Evolutionary conservation across 2,329 filamentous ascomycete species (phyloP).

Genomic region (Aspergillus melleus): DNA sequence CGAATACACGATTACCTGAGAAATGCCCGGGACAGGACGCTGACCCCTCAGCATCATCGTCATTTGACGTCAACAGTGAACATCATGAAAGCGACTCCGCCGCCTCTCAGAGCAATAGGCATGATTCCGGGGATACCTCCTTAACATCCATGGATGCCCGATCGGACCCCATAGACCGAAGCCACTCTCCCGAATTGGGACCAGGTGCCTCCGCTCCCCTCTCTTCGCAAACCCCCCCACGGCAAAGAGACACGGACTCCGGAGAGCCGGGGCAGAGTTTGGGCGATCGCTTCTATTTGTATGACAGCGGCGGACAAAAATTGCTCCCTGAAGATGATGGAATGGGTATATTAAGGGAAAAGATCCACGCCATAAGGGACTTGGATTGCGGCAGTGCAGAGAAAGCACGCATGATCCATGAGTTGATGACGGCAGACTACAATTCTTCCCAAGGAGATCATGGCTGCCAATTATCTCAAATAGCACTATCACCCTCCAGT

Average conservation of each 20-base stretch:
- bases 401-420: constrained; percentile 72
- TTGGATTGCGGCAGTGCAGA: constrained; percentile 59
- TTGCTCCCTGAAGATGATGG: constrained; percentile 74
- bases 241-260: not conserved
- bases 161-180: not conserved
- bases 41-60: constrained; percentile 17
- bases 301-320: constrained; percentile 19
- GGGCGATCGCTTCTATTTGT: constrained; percentile 10
- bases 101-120: not conserved
- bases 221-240: constrained; percentile 2
- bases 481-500: constrained; percentile 26
- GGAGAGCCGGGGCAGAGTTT: constrained; percentile 1
- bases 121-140: not conserved
- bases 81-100: constrained; percentile 2
- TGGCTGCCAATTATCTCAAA: constrained; percentile 18
- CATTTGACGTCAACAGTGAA: constrained; percentile 14
- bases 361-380: constrained; percentile 68
- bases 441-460: constrained; percentile 43
- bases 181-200: not conserved
- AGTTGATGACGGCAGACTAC: constrained; percentile 69
- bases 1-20: constrained; percentile 5
- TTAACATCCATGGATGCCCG: not conserved
- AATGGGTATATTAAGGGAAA: constrained; percentile 65
- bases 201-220: not conserved
- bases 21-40: constrained; percentile 25